Conservation (phyloP, 192 early-diverging fungal genomes). For the Haplosporangium gracile region DNA sequence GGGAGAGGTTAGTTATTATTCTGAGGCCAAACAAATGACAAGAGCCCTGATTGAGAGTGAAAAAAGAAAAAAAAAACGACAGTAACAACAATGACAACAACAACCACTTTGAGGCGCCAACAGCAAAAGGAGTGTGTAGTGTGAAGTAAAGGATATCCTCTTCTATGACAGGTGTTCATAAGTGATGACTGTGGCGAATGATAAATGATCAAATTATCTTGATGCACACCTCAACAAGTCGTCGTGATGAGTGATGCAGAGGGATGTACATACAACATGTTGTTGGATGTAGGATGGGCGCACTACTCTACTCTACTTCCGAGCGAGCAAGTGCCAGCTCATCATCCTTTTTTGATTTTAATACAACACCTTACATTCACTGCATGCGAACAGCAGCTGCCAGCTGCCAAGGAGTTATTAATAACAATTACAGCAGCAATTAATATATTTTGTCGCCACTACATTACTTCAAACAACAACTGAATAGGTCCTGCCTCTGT, state of each 20-base stretch:
- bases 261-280: too few species aligned
- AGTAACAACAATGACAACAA: background rate
- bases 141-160: background rate
- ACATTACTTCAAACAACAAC: background rate
- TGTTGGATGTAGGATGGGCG: background rate
- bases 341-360: background rate
- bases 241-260: too few species aligned
- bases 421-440: background rate
- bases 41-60: constrained; percentile 6
- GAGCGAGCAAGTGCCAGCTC: constrained; percentile 4
- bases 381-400: background rate
- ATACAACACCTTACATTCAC: background rate
- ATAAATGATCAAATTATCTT: background rate
- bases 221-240: too few species aligned
- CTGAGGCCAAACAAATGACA: constrained; percentile 9
- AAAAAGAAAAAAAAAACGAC: background rate
- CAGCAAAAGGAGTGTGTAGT: background rate
- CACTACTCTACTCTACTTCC: background rate
- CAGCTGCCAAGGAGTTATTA: constrained; percentile 2
- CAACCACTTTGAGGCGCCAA: background rate
- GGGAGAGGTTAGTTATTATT: background rate
- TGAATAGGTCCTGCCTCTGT: background rate
- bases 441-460: background rate
- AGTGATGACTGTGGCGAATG: background rate
- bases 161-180: background rate